Conservation (phyloP, 176 grass and related monocot genomes). For the Eleusine indica region DNA sequence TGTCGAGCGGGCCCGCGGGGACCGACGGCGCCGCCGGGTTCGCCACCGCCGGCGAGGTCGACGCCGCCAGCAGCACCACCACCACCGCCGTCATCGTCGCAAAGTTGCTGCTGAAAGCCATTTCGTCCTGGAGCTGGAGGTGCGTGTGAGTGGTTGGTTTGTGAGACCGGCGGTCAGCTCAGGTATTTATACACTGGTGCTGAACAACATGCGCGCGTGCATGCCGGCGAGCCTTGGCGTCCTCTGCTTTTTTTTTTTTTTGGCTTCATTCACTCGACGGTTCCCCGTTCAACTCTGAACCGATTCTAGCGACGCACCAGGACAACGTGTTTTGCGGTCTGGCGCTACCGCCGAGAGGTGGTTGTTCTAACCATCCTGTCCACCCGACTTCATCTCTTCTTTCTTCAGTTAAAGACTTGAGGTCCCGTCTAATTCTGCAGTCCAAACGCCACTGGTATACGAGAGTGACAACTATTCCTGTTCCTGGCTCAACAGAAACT, state of each 20-base stretch:
- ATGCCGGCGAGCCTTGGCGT: conserved; percentile 10
- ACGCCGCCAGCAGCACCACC: not conserved
- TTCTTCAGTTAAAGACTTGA: too few relatives aligned
- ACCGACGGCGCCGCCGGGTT: not conserved
- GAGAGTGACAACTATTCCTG: not conserved
- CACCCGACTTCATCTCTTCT: too few relatives aligned
- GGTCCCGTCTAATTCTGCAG: too few relatives aligned
- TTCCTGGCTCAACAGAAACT: not conserved
- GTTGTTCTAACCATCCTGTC: too few relatives aligned
- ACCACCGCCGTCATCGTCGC: not conserved
- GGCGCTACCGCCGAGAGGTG: too few relatives aligned
- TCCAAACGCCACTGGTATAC: too few relatives aligned
- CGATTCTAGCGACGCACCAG: not conserved
- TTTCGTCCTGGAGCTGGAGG: not conserved
- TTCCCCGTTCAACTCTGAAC: not conserved
- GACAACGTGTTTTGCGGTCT: too few relatives aligned
- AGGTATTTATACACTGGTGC: not conserved
- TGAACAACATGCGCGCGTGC: not conserved
- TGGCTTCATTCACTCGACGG: not conserved
- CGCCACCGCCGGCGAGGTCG: not conserved
- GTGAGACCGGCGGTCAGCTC: not conserved
- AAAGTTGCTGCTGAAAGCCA: not conserved
- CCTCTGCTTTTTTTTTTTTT: conserved; percentile 20
- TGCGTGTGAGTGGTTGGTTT: not conserved
- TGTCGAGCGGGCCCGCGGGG: conserved; percentile 34